These are phyloP conservation scores for Ustilago tritici DNA, from an alignment of 1,284 basidiomycete genomes.

Conservation along the genomic window DNA sequence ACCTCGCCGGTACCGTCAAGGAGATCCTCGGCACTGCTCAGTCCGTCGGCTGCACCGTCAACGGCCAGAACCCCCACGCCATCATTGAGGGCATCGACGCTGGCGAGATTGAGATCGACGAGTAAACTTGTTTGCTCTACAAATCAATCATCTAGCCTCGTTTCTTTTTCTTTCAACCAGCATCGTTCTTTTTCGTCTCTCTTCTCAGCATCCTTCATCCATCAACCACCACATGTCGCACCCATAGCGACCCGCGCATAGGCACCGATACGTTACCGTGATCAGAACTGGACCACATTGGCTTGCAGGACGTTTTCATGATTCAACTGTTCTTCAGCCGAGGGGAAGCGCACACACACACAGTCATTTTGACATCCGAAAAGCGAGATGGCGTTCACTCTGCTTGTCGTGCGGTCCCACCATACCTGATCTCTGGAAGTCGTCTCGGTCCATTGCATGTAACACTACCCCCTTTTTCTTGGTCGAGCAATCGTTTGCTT, in stretches of 20 bases:
- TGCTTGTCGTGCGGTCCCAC: background rate
- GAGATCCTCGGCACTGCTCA: conserved; percentile 76
- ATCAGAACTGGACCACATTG: background rate
- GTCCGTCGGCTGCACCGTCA: conserved; percentile 92
- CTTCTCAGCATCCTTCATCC: conserved; percentile 14
- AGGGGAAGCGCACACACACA: conserved; percentile 20
- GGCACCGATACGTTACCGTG: background rate
- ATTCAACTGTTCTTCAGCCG: conserved; percentile 6
- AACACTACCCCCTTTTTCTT: conserved; percentile 31
- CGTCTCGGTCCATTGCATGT: conserved; percentile 26
- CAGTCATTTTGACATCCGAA: conserved; percentile 17
- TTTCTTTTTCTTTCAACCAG: conserved; percentile 7
- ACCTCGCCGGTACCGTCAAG: conserved; percentile 89
- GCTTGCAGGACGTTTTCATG: conserved; percentile 8
- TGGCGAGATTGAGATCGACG: conserved; percentile 80
- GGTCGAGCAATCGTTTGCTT: background rate
- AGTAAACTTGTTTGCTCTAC: conserved; percentile 47
- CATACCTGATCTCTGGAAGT: conserved; percentile 6
- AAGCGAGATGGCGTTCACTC: conserved; percentile 41
- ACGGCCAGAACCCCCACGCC: conserved; percentile 93
- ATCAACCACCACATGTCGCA: background rate
- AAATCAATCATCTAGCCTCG: conserved; percentile 1
- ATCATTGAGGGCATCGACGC: conserved; percentile 95
- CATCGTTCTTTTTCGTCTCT: conserved; percentile 20
- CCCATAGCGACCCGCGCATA: conserved; percentile 13